A percentile compares a stretch with the other conserved stretches of the same genome.
Evolutionary conservation across 129 eudicot genomes (phyloP).

Genomic region (Silybum marianum): DNA sequence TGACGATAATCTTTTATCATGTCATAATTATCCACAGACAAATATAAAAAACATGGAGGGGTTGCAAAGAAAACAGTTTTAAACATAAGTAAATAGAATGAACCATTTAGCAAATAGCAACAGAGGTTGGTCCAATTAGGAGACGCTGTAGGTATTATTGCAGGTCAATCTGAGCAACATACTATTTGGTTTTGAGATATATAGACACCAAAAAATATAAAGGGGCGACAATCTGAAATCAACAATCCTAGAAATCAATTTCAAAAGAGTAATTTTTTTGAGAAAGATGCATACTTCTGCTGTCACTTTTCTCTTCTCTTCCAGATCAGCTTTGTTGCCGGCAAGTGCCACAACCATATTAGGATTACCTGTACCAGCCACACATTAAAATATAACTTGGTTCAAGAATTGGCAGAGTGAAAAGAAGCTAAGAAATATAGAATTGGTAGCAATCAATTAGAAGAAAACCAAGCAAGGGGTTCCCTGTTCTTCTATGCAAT

Average conservation of each 20-base stretch:
- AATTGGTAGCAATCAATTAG: neutral
- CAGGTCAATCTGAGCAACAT: no score
- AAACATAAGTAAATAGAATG: neutral
- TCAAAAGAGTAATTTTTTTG: neutral
- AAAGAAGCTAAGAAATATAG: neutral
- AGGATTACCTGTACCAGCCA: constrained; percentile 64
- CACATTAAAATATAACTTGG: neutral
- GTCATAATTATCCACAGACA: neutral
- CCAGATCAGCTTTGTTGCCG: constrained; percentile 90
- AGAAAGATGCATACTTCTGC: constrained; percentile 63
- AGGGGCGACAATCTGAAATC: neutral
- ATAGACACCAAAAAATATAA: neutral
- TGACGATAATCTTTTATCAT: neutral
- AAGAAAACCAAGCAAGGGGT: neutral
- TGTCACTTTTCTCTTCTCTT: constrained; percentile 83
- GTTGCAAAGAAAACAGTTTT: neutral
- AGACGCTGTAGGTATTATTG: no score
- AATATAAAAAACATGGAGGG: neutral
- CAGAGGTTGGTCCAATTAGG: no score
- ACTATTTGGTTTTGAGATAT: neutral
- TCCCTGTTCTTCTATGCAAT: neutral
- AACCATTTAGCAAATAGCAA: neutral
- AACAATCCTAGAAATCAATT: neutral
- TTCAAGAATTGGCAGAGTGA: neutral
- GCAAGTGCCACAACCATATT: constrained; percentile 99